These are phyloP conservation scores for Globisporangium mamillatum DNA, from an alignment of 352 stramenopile genomes.

Conservation along the genomic window DNA sequence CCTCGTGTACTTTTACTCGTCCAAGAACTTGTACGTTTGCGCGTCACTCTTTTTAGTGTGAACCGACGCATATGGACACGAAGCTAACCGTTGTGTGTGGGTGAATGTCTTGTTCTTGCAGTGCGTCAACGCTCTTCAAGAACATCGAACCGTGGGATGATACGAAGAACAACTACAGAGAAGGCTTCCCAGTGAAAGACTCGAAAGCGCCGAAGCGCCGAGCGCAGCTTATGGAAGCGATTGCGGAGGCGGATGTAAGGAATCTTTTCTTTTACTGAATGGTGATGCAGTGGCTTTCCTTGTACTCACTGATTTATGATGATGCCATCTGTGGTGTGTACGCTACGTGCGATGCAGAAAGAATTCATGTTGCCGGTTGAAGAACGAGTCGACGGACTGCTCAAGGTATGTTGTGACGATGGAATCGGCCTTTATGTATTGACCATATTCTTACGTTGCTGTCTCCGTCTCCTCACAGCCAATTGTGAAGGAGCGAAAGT, in stretches of 20 bases:
- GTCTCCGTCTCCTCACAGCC: neutral
- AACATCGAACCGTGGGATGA: conserved; percentile 75
- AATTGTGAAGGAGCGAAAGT: conserved; percentile 18
- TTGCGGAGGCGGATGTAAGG: conserved; percentile 63
- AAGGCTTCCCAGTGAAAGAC: conserved; percentile 60
- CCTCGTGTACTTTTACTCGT: conserved; percentile 73
- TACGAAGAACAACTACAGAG: conserved; percentile 59
- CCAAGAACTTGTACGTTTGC: conserved; percentile 63
- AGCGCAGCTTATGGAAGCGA: conserved; percentile 58
- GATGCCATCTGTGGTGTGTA: conserved; percentile 7
- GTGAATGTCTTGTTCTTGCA: conserved; percentile 16
- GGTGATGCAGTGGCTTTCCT: neutral
- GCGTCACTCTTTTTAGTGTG: neutral
- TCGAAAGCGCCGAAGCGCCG: conserved; percentile 75
- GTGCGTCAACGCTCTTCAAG: conserved; percentile 54
- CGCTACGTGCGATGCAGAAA: conserved; percentile 35
- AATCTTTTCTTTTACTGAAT: conserved; percentile 1
- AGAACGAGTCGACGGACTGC: conserved; percentile 49
- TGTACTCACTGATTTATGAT: neutral
- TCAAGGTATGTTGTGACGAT: conserved; percentile 30
- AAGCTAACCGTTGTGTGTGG: neutral
- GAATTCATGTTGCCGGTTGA: conserved; percentile 51
- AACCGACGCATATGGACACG: neutral
- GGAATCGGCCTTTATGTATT: neutral
- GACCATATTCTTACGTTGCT: neutral